Conservation (phyloP, 371 early-diverging fungal genomes). For the Smittium culicis region DNA sequence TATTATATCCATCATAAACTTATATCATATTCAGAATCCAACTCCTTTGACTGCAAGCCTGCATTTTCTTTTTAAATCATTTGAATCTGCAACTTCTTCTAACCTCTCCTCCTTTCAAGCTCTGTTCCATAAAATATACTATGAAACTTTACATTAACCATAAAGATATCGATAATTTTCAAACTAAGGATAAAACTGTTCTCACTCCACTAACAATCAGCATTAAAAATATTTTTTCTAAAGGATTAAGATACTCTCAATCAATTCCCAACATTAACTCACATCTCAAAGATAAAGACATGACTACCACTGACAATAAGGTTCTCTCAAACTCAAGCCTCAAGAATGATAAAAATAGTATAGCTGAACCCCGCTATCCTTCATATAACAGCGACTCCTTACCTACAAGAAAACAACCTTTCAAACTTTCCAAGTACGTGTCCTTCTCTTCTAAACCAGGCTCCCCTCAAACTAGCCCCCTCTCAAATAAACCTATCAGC, state of each 20-base stretch:
- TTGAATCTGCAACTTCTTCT: too few species aligned
- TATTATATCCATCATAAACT: too few species aligned
- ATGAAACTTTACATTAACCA: neutral
- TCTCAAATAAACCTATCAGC: neutral
- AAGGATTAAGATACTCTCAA: neutral
- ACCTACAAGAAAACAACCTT: neutral
- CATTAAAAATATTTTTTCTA: conserved; percentile 6
- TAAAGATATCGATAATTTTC: neutral
- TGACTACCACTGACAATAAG: too few species aligned
- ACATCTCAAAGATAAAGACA: neutral
- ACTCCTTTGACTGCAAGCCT: too few species aligned
- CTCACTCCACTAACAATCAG: neutral
- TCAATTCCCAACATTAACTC: neutral
- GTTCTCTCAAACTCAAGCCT: neutral
- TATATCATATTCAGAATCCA: too few species aligned
- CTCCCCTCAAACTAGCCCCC: neutral
- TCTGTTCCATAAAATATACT: too few species aligned
- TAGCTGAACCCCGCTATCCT: neutral
- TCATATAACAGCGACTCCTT: neutral
- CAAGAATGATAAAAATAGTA: neutral
- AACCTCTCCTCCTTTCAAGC: too few species aligned
- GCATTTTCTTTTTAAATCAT: too few species aligned
- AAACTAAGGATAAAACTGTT: neutral
- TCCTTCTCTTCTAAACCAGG: neutral
- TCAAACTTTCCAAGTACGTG: neutral